These are phyloP conservation scores for Lactifluus echinatus DNA, from an alignment of 768 basidiomycete species.

Conservation along the genomic window DNA sequence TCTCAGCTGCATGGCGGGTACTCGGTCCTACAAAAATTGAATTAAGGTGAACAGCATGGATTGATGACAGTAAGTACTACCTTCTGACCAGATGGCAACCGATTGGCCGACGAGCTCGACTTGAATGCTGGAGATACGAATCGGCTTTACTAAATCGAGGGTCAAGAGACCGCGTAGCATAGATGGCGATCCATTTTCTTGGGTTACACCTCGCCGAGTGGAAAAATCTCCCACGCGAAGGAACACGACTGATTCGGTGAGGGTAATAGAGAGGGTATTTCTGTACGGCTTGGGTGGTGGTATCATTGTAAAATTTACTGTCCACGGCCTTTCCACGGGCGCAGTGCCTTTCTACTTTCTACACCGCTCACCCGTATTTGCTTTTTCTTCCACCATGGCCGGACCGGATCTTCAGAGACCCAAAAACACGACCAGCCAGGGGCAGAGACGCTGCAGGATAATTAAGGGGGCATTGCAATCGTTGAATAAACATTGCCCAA, in stretches of 20 bases:
- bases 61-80: constrained; percentile 34
- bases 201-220: constrained; percentile 25
- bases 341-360: not conserved
- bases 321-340: not conserved
- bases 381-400: not conserved
- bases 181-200: constrained; percentile 38
- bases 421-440: not conserved
- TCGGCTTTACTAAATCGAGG: constrained; percentile 62
- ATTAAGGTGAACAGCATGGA: constrained; percentile 2
- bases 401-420: not conserved
- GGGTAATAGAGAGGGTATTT: constrained; percentile 33
- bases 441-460: not conserved
- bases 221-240: constrained; percentile 34
- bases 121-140: constrained; percentile 78
- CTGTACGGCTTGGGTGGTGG: constrained; percentile 8
- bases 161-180: constrained; percentile 59
- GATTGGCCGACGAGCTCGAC: constrained; percentile 68
- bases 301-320: not conserved
- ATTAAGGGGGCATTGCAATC: not conserved
- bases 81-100: constrained; percentile 77
- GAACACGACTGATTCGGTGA: constrained; percentile 50
- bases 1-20: constrained; percentile 29
- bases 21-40: constrained; percentile 44
- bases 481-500: not conserved
- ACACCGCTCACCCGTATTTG: not conserved